Conservation (phyloP, 163 green algal genomes). For the Picocystis sp. region DNA sequence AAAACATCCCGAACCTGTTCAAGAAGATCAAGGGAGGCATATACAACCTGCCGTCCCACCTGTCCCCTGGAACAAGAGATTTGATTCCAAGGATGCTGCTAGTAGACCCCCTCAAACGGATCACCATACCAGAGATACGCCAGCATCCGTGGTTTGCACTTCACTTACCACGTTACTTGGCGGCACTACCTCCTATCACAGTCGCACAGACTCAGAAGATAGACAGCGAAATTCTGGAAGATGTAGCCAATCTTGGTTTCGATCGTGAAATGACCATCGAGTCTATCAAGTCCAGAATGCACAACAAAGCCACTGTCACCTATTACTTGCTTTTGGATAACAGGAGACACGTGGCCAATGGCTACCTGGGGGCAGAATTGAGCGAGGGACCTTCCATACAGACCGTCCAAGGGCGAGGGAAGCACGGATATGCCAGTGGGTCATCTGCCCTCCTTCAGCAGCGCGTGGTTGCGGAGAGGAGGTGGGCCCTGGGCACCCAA, state of each 20-base stretch:
- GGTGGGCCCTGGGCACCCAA: constrained; percentile 63
- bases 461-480: constrained; percentile 62
- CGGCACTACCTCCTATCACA: constrained; percentile 72
- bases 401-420: background rate
- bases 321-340: constrained; percentile 94
- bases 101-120: constrained; percentile 95
- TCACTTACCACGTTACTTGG: constrained; percentile 86
- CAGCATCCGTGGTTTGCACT: constrained; percentile 90
- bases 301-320: constrained; percentile 89
- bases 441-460: constrained; percentile 22
- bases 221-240: constrained; percentile 20
- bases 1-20: constrained; percentile 99
- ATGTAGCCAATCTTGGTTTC: constrained; percentile 69
- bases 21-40: constrained; percentile 99
- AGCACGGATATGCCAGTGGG: background rate
- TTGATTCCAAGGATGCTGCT: constrained; percentile 96
- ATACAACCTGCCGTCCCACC: constrained; percentile 90
- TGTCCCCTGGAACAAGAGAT: constrained; percentile 83
- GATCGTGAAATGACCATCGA: constrained; percentile 46
- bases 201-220: constrained; percentile 19
- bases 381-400: background rate
- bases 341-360: constrained; percentile 16
- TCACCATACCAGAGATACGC: constrained; percentile 95
- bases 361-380: constrained; percentile 26
- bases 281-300: constrained; percentile 36